Percentiles rank a stretch among this genome's conserved stretches.
phyloP scores from a whole-genome alignment of 139 green algal genomes.

The Micromonas commoda region DNA sequence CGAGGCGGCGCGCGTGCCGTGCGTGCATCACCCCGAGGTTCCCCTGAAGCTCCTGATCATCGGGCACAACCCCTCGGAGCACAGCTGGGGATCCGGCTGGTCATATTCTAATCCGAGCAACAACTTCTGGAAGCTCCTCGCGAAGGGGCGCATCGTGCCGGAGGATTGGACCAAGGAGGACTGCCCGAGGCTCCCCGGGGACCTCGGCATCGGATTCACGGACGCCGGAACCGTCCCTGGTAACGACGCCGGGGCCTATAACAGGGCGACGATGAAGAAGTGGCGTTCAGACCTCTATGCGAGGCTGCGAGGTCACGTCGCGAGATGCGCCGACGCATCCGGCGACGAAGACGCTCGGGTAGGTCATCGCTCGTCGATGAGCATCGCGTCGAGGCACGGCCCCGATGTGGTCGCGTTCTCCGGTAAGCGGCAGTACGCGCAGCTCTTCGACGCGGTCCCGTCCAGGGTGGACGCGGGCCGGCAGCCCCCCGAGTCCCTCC shows the following conservation, averaged over 20 bases:
- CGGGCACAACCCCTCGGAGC: slow-evolving; percentile 10
- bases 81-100: background rate
- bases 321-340: background rate
- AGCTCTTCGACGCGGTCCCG: slow-evolving; percentile 7
- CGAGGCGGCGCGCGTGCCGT: background rate
- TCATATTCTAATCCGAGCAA: background rate
- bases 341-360: no score
- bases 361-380: no score
- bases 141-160: background rate
- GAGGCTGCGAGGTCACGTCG: background rate
- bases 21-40: background rate
- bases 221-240: background rate
- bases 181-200: background rate
- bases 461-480: background rate
- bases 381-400: background rate
- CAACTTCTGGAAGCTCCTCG: slow-evolving; percentile 6
- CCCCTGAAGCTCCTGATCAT: slow-evolving; percentile 14
- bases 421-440: slow-evolving; percentile 12
- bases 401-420: background rate
- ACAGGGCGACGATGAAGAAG: background rate
- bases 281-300: background rate
- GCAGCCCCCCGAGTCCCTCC: background rate
- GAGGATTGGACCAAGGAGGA: background rate
- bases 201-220: slow-evolving; percentile 2
- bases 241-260: background rate